Percentiles rank a stretch among this genome's conserved stretches.
These are phyloP conservation scores for Schizophyllum amplum DNA, from an alignment of 1,284 basidiomycete genomes.

Conservation along the genomic window DNA sequence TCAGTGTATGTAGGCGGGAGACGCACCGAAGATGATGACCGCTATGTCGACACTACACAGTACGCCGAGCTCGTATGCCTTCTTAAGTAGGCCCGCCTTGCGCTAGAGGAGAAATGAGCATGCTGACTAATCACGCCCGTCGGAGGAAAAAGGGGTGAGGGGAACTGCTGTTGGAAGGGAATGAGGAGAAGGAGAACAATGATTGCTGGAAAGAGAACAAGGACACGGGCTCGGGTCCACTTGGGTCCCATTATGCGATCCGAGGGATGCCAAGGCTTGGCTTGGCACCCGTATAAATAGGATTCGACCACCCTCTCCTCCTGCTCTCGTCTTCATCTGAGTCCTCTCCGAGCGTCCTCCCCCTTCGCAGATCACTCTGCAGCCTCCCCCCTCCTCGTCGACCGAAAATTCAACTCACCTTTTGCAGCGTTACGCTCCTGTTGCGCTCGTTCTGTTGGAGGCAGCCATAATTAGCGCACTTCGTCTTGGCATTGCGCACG, in stretches of 20 bases:
- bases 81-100: slow-evolving; percentile 68
- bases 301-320: background rate
- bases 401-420: slow-evolving; percentile 30
- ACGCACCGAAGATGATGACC: slow-evolving; percentile 56
- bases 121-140: background rate
- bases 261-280: slow-evolving; percentile 2
- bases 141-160: slow-evolving; percentile 2
- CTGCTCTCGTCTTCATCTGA: background rate
- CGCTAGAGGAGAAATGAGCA: slow-evolving; percentile 28
- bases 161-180: background rate
- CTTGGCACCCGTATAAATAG: slow-evolving; percentile 1
- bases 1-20: background rate
- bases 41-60: slow-evolving; percentile 64
- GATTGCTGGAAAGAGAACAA: slow-evolving; percentile 4
- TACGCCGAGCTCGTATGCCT: slow-evolving; percentile 65
- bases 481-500: slow-evolving; percentile 7
- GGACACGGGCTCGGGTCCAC: no score
- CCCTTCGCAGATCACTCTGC: no score
- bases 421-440: slow-evolving; percentile 62
- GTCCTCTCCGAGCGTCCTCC: background rate
- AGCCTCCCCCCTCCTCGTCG: background rate
- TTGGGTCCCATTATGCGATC: background rate
- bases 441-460: slow-evolving; percentile 57
- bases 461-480: slow-evolving; percentile 6
- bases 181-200: slow-evolving; percentile 14